phyloP scores from a whole-genome alignment of 805 yeast genomes.

The Metschnikowia aberdeeniae region DNA sequence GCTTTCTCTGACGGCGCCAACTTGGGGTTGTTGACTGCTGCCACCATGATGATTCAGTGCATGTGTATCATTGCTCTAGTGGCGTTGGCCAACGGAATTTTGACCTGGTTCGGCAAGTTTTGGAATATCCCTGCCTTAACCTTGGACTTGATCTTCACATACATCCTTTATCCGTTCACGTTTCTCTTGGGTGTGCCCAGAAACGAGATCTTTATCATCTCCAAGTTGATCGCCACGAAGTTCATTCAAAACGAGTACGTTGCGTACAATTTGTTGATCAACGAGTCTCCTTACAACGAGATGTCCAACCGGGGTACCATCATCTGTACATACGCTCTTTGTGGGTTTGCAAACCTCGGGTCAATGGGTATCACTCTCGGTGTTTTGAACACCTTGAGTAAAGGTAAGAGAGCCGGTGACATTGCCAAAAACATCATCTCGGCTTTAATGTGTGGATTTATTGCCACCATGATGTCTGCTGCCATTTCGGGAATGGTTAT shows the following conservation, averaged over 20 bases:
- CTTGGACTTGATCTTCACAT: slow-evolving; percentile 53
- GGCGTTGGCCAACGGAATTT: slow-evolving; percentile 50
- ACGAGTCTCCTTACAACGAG: slow-evolving; percentile 40
- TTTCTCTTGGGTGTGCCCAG: slow-evolving; percentile 47
- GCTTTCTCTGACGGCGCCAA: slow-evolving; percentile 58
- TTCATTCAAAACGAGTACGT: slow-evolving; percentile 61
- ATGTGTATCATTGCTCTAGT: slow-evolving; percentile 60
- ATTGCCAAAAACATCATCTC: slow-evolving; percentile 45
- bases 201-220: slow-evolving; percentile 47
- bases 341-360: slow-evolving; percentile 63
- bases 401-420: slow-evolving; percentile 43
- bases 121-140: slow-evolving; percentile 55
- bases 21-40: slow-evolving; percentile 54
- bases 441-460: slow-evolving; percentile 49
- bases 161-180: slow-evolving; percentile 56
- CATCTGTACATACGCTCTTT: slow-evolving; percentile 57
- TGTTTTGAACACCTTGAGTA: slow-evolving; percentile 54
- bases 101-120: slow-evolving; percentile 58
- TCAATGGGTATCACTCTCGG: slow-evolving; percentile 60
- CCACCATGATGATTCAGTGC: slow-evolving; percentile 53
- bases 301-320: slow-evolving; percentile 50
- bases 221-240: slow-evolving; percentile 52
- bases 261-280: slow-evolving; percentile 43
- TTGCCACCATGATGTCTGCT: slow-evolving; percentile 53
- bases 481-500: slow-evolving; percentile 63